These are phyloP conservation scores for Leccinum uliginosum DNA, from an alignment of 768 basidiomycete genomes.

Conservation along the genomic window DNA sequence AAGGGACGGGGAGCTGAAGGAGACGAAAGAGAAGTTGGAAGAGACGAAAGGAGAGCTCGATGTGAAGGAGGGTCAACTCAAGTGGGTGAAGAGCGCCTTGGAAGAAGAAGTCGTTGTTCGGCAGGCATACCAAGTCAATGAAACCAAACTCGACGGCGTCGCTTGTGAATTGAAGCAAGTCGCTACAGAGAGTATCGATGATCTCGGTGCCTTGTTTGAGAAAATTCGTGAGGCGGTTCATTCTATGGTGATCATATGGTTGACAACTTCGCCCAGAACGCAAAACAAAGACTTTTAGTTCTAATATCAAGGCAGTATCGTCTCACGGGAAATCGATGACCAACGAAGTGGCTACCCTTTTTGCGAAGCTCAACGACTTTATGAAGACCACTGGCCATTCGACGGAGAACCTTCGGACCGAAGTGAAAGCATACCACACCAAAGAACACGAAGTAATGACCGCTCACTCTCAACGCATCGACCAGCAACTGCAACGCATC, in stretches of 20 bases:
- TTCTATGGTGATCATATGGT: not conserved
- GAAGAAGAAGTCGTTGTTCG: slow-evolving; percentile 80
- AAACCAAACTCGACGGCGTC: slow-evolving; percentile 64
- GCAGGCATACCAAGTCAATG: slow-evolving; percentile 73
- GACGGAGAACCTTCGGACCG: slow-evolving; percentile 48
- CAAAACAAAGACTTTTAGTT: slow-evolving; percentile 55
- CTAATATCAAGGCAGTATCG: slow-evolving; percentile 63
- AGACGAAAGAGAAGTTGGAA: slow-evolving; percentile 53
- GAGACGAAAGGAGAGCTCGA: slow-evolving; percentile 50
- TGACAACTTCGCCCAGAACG: slow-evolving; percentile 51
- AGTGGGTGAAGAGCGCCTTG: slow-evolving; percentile 51
- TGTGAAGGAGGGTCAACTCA: slow-evolving; percentile 54
- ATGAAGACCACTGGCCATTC: slow-evolving; percentile 51
- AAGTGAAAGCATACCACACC: slow-evolving; percentile 52
- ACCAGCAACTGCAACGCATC: slow-evolving; percentile 53
- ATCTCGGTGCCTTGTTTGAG: slow-evolving; percentile 67
- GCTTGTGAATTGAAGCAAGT: slow-evolving; percentile 65
- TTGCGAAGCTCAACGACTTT: slow-evolving; percentile 58
- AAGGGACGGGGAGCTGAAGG: slow-evolving; percentile 70
- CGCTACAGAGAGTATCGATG: slow-evolving; percentile 62
- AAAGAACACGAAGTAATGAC: slow-evolving; percentile 54
- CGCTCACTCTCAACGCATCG: slow-evolving; percentile 48
- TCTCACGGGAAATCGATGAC: slow-evolving; percentile 59
- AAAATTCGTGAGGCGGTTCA: slow-evolving; percentile 65
- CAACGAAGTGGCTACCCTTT: slow-evolving; percentile 48